Evolutionary conservation across 176 grass and related monocot species (phyloP), one percentile per base, ranked within the genome.

Genomic region (Musa acuminata): DNA sequence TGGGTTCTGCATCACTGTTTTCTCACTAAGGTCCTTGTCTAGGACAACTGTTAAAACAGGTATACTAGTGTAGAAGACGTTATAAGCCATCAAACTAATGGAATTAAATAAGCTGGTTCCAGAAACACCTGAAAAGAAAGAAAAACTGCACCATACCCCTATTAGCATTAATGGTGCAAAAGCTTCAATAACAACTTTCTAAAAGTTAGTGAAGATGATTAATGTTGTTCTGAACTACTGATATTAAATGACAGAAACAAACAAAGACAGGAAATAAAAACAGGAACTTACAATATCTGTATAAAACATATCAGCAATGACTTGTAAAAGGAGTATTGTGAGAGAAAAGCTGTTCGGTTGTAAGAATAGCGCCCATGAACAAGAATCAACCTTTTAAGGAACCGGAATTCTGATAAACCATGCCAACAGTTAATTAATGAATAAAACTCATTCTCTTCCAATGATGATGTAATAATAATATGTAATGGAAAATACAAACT

Each of bases 311-410:
- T 90, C 67, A 90, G 52, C 62, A 97, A 83, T 55, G 90, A 97
- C 83, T 93, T 97, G 84, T 97, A 97, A 69, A 97, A 89, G 60
- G 89, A 92, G 80, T 97, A 97, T 73, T 97, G 90, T 19, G 93
- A 90, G 66, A 97, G 89, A 84, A 97, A 92, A 72, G 93, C 82
- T 35, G 87, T 93, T 29, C 90, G 83, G 64, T 90, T 93, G 84
- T 97, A 93, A 59, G 93, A 97, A 82, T 97, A 97, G 72, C 90
- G 85, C 72, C 93, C 93, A 67, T 97, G 93, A 78, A 97, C 84
- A 84, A 93, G 93, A 82, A 93, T 90, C 83, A 97, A 82, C 54
- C 93, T 92, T 82, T 81, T 79, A 51, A 97, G 90, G 78, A 97
- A 97, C 81, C 75, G 90, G 82, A 97, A 97, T 80, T 90, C 93